Base-by-base conservation (phyloP, 176 grass and related monocot genomes). In the Eleusine indica region DNA sequence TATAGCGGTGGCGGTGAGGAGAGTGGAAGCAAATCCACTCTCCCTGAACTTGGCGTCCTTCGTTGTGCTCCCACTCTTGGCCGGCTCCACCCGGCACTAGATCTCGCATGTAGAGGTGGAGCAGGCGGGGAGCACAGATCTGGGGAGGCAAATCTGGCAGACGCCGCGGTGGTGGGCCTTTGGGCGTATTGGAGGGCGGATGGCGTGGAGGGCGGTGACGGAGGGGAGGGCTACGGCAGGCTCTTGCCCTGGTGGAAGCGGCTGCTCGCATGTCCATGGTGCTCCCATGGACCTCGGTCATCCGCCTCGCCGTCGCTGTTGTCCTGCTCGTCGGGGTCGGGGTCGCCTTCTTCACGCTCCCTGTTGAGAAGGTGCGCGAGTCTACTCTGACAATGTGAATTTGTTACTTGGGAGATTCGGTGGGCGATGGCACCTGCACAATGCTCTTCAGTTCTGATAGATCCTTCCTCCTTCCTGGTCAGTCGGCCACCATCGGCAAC, bases 271-370 rank as follows among this genome's bases (percentile, higher is more conserved):
- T 35, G 37, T 84, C 88, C 83, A 89, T 92, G 88, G 82, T 88
- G 9, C 71, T 97, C 21, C 93, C 97, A 6, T 99, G 89, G 93
- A 84, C 97, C 64, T 89, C 86, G 63, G 77, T 86, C 47, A 10
- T 94, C 67, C 82, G 97, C 53, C 80, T 96, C 62, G 89, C 86
- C 64, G 71, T 99, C 46, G 83, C 88, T 18, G 63, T 91, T 68
- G 35, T 87, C 71, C 93, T 99, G 32, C 77, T 92, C 46, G 78
- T 72, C 53, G 93, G 77, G 21, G 88, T 92, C 68, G 83, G 68
- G 13, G 81, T 91, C 52, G 97, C 93, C 39, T 79, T 99, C 39
- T 74, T 92, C 84, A 96, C 97, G 77, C 90, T 99, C 18, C 97
- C 97, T 40, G 83, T 96, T 17, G 97, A 99, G 66, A 99, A 96